Base-by-base conservation (phyloP, 257 asterid species). In the Rhazya stricta region DNA sequence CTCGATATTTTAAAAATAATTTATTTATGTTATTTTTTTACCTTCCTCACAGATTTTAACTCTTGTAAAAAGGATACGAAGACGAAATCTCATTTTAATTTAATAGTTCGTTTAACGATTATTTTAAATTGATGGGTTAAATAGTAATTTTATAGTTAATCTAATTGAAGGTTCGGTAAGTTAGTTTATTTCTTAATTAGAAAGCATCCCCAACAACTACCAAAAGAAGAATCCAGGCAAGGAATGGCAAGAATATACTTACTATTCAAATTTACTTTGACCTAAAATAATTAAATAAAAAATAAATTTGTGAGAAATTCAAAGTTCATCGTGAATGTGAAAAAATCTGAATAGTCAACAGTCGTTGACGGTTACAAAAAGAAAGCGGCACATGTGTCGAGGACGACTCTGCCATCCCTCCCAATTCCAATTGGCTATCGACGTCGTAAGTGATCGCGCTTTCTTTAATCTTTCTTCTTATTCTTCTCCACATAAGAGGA, bases 311-410 rank as follows among this genome's bases (percentile, higher is more conserved):
- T 34, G 66, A 16, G 48, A 43, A 13, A 43, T 43, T 43, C 48
- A 4, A 7, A 7, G 48, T 13, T 13, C 54, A 48, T 48, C 54
- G 54, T 2, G 54, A 15, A 48, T 15, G 54, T 48, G 54, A 46
- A 46, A 46, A 46, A 3, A 46, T 1, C n/a, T n/a, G n/a, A n/a
- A n/a, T n/a, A n/a, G n/a, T n/a, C 43, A 56, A 60, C 76, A 76
- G 81, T 67, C 85, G 86, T 67, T 83, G 86, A 84, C 85, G 85
- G 82, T 84, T 82, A 82, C 71, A 78, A 69, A 79, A 75, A 73
- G 34, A 58, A 76, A 56, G 50, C 60, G 79, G 79, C 85, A 84
- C 85, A 75, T 73, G 75, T 41, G 79, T 75, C 84, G 73, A 81
- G 80, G 82, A 63, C 69, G 43, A 63, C 69, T 34, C 12, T 54